These are phyloP conservation scores for Ceratocystis cubensis DNA, from an alignment of 2,329 filamentous ascomycete species.

Conservation along the genomic window DNA sequence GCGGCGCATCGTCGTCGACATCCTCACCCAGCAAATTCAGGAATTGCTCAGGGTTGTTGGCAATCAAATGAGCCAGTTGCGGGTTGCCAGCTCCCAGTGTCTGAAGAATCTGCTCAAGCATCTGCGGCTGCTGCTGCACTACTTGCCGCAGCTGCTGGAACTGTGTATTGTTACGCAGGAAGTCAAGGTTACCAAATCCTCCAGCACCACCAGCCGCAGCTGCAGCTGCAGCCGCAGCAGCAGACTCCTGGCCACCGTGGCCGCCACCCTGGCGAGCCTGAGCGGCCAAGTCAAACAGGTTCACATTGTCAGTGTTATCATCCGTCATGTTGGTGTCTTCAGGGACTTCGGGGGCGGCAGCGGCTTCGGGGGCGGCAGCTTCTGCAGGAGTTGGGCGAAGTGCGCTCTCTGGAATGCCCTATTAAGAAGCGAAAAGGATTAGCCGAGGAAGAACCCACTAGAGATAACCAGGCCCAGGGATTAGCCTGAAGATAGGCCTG, in stretches of 20 bases:
- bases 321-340: constrained; percentile 31
- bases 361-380: constrained; percentile 28
- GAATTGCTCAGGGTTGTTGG: constrained; percentile 85
- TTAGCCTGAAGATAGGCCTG: too few species aligned
- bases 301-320: constrained; percentile 54
- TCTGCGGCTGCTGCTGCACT: constrained; percentile 92
- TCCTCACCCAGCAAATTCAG: constrained; percentile 81
- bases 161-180: constrained; percentile 86
- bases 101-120: constrained; percentile 96
- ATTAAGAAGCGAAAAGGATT: constrained; percentile 5
- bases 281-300: constrained; percentile 86
- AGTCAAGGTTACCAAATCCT: constrained; percentile 71
- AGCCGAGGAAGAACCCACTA: not conserved
- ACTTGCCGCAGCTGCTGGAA: constrained; percentile 97
- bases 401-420: constrained; percentile 85
- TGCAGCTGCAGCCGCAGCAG: constrained; percentile 35
- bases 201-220: constrained; percentile 39
- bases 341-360: constrained; percentile 27
- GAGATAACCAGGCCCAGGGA: not conserved
- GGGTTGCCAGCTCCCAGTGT: constrained; percentile 93
- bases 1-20: constrained; percentile 65
- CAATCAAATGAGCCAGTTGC: constrained; percentile 83
- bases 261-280: constrained; percentile 46
- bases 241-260: constrained; percentile 30
- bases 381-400: constrained; percentile 39